Evolutionary conservation across 306 rosid genomes (phyloP).

Genomic region (Lithocarpus polystachyus): DNA sequence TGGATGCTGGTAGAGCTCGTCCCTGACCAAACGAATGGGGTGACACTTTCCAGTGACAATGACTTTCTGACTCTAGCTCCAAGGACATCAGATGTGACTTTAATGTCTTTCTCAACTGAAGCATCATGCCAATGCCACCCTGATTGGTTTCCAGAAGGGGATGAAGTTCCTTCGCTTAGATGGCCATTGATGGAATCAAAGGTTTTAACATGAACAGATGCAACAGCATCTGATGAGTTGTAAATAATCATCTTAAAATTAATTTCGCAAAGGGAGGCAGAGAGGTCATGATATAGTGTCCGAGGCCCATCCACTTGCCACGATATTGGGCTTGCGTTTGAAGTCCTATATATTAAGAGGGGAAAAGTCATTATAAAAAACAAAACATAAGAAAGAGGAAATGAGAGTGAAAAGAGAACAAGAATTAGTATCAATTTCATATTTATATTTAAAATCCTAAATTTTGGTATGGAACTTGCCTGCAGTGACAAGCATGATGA

Average conservation of each 20-base stretch:
- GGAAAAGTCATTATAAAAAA: conserved; percentile 3
- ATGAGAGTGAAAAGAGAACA: too few species aligned
- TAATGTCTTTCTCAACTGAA: conserved; percentile 52
- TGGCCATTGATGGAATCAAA: conserved; percentile 36
- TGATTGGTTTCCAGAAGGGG: conserved; percentile 46
- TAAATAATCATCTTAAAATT: conserved; percentile 65
- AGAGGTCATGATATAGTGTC: conserved; percentile 68
- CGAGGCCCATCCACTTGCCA: conserved; percentile 89
- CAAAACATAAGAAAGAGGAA: neutral
- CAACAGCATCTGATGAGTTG: conserved; percentile 58
- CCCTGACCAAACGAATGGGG: conserved; percentile 84
- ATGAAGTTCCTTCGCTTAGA: conserved; percentile 24
- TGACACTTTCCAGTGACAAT: conserved; percentile 43
- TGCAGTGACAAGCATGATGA: conserved; percentile 82
- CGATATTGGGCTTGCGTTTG: conserved; percentile 73
- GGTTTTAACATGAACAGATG: conserved; percentile 61
- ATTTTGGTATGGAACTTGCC: conserved; percentile 47
- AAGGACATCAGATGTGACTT: conserved; percentile 47
- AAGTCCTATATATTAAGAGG: conserved; percentile 43
- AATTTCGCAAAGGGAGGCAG: conserved; percentile 63
- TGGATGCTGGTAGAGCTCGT: conserved; percentile 67
- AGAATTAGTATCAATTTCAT: conserved; percentile 12
- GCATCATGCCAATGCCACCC: conserved; percentile 95
- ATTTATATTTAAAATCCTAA: conserved; percentile 15
- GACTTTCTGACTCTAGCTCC: conserved; percentile 44